Base-by-base conservation (phyloP, 345 rosid species). In the Citrus sp. region DNA sequence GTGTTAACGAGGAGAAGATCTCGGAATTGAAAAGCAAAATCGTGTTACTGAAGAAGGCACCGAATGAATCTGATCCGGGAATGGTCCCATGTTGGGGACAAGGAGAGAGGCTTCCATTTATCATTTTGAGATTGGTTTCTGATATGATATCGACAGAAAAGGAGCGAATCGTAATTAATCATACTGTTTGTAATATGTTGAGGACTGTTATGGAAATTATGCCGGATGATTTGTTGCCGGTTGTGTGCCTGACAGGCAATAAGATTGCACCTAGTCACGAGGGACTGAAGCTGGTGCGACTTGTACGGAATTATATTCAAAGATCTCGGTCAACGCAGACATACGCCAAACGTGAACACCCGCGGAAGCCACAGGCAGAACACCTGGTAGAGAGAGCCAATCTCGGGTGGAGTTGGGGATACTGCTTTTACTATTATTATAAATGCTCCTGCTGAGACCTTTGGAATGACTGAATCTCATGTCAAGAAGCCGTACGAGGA, bases 241-340 rank as follows among this genome's bases (percentile, higher is more conserved):
- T 84, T 27, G 95, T 96, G 42, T 94, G 89, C 80, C 84, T 94
- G 72, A 73, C 91, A 40, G 97, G 93, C 2, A 89, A 91, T 79
- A 87, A 86, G 87, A 78, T 96, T 79, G 95, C 97, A 0, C 94
- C 99, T 6, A 91, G 95, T 38, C 98, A 92, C 62, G 95, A 92
- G 74, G 99, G 98, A n/a, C 56, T 94, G 72, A 97, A 94, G 82
- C 83, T 96, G 74, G 13, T 40, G 3, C 46, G 13, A 40, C 46
- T 40, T 38, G 42, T 38, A 7, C 9, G 42, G 10, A 38, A 7
- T 7, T 10, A 7, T 8, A 38, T 38, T 38, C 42, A 38, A 38
- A 7, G 9, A 1, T 38, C 42, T 38, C 9, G 2, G 9, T 38
- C 42, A 38, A 7, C 2, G 42, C 42, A 38, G 42, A 38, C 42